phyloP scores from a whole-genome alignment of 306 rosid species.

The Comarum palustre region DNA sequence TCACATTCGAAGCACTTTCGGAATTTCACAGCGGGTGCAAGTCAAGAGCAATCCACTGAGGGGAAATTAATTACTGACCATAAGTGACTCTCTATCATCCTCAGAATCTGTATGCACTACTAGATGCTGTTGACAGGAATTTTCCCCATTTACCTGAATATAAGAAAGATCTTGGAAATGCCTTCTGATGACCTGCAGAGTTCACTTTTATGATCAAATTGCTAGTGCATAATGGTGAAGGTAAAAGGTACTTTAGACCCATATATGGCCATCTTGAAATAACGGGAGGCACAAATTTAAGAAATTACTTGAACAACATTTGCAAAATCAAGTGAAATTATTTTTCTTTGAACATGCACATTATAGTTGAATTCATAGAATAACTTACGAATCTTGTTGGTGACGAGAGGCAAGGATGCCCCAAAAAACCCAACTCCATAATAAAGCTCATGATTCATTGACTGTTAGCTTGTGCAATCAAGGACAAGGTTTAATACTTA shows the following conservation, averaged over 20 bases:
- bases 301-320: background rate
- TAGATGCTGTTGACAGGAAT: slow-evolving; percentile 46
- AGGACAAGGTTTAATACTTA: background rate
- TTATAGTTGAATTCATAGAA: background rate
- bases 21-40: background rate
- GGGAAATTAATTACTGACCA: slow-evolving; percentile 45
- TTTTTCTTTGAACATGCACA: background rate
- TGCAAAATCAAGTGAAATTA: background rate
- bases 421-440: slow-evolving; percentile 11
- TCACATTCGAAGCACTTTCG: slow-evolving; percentile 3
- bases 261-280: background rate
- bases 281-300: background rate
- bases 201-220: slow-evolving; percentile 26
- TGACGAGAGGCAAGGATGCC: too few species aligned
- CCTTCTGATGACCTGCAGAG: slow-evolving; percentile 66
- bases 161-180: slow-evolving; percentile 70
- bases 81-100: slow-evolving; percentile 61
- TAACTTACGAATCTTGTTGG: too few species aligned
- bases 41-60: slow-evolving; percentile 5
- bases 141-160: slow-evolving; percentile 42
- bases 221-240: background rate
- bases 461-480: too few species aligned
- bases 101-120: slow-evolving; percentile 65
- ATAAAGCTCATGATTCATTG: too few species aligned
- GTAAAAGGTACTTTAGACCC: background rate